These are phyloP conservation scores for Fragilaria radians DNA, from an alignment of 108 stramenopile species.

Conservation along the genomic window DNA sequence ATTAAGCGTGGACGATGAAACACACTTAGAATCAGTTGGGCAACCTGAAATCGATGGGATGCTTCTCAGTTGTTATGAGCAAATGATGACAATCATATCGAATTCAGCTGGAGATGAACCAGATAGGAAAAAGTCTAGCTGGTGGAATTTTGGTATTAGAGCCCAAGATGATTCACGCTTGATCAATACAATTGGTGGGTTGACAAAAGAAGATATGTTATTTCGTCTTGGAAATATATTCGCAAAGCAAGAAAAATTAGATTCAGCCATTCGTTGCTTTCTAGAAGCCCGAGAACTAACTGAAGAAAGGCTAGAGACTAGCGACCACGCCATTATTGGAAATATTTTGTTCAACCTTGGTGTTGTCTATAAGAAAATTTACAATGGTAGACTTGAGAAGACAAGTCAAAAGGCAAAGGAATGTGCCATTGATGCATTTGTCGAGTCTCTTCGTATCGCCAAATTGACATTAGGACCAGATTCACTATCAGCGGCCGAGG, in stretches of 20 bases:
- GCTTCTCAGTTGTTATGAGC: constrained; percentile 3
- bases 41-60: constrained; percentile 2
- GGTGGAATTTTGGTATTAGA: background rate
- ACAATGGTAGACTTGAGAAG: background rate
- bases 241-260: constrained; percentile 12
- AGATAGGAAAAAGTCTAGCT: background rate
- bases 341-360: constrained; percentile 29
- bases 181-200: background rate
- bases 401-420: background rate
- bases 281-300: constrained; percentile 31
- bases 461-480: background rate
- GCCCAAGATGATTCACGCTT: background rate
- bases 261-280: constrained; percentile 28
- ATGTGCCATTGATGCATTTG: constrained; percentile 3
- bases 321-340: constrained; percentile 32
- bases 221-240: constrained; percentile 35
- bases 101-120: background rate
- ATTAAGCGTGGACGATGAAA: background rate
- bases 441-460: constrained; percentile 6
- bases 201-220: constrained; percentile 31
- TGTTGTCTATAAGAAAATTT: constrained; percentile 21
- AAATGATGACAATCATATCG: background rate
- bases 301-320: constrained; percentile 22
- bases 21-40: background rate
- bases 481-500: background rate